These are phyloP conservation scores for Monilinia aucupariae DNA, from an alignment of 2,329 filamentous ascomycete genomes.

Conservation along the genomic window DNA sequence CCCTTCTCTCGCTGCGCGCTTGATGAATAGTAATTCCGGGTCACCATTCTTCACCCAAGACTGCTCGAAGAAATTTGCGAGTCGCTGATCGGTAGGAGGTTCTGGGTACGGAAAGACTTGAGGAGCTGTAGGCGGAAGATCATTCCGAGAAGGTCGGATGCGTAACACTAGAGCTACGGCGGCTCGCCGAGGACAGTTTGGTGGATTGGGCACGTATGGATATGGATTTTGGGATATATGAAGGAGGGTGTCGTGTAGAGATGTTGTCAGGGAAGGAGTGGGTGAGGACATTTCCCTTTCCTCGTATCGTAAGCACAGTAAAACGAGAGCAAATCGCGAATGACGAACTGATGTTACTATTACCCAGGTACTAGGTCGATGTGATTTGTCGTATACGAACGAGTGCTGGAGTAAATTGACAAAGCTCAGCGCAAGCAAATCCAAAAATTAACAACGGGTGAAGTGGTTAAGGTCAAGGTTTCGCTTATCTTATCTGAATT, in stretches of 20 bases:
- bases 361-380: not conserved
- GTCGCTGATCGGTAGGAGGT: constrained; percentile 25
- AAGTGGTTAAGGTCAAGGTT: constrained; percentile 1
- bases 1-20: constrained; percentile 57
- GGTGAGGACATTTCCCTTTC: constrained; percentile 16
- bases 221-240: constrained; percentile 43
- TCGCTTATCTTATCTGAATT: constrained; percentile 17
- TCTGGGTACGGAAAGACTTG: constrained; percentile 20
- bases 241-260: constrained; percentile 25
- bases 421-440: not conserved
- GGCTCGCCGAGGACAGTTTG: constrained; percentile 43
- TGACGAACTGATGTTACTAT: not conserved
- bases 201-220: constrained; percentile 44
- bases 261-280: constrained; percentile 23
- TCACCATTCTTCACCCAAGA: constrained; percentile 61
- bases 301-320: not conserved
- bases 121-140: constrained; percentile 42
- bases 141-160: constrained; percentile 51
- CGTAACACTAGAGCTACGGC: constrained; percentile 61
- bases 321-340: not conserved
- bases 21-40: constrained; percentile 67
- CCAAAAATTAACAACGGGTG: no score
- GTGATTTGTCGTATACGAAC: no score
- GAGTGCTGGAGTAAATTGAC: no score
- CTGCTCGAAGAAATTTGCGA: constrained; percentile 54